Base-by-base conservation (phyloP, 768 basidiomycete species). In the Lentinula sp. region DNA sequence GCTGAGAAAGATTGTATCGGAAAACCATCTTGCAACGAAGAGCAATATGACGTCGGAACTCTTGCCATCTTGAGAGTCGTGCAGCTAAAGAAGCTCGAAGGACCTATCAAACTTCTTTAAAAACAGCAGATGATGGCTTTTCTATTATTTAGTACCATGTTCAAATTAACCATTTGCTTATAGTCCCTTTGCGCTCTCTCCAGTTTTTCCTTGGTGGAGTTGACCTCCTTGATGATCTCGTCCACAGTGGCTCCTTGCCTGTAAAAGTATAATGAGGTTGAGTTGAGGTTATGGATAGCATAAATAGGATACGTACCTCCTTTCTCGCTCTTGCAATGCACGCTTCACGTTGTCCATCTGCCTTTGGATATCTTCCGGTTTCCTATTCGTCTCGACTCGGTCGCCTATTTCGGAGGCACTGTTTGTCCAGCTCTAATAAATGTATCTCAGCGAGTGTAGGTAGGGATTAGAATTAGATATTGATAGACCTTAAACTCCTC, bases 31-130 rank as follows among this genome's bases (percentile, higher is more conserved):
- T 87, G 84, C 91, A 90, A 15, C 92, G 85, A 32, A 93, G 77
- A n/a, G 93, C 89, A 64, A 95, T 95, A 67, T 93, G 89, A 9
- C 85, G 81, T 56, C 95, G 84, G 78, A 95, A 95, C 60, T 91
- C 86, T 59, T 90, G 83, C 95, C 96, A 98, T 66, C 84, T 84
- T 16, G 76, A 71, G 59, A 88, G 72, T 21, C 95, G 91, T 13
- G 77, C 68, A 21, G 81, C 71, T 42, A 95, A 78, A 0, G 93
- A 89, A 5, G 78, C 70, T 65, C 79, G 83, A 52, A 96, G 78
- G 28, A 83, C 80, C 93, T 95, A 60, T 3, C 39, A 4, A 15
- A 50, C 16, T 56, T 34, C 39, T 61, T 11, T n/a, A 11, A 1
- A 34, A 6, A 11, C 50, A 18, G 23, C 46, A n/a, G 49, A 32